Conservation (phyloP, 2,329 filamentous ascomycete species). For the Diaporthe australafricana region DNA sequence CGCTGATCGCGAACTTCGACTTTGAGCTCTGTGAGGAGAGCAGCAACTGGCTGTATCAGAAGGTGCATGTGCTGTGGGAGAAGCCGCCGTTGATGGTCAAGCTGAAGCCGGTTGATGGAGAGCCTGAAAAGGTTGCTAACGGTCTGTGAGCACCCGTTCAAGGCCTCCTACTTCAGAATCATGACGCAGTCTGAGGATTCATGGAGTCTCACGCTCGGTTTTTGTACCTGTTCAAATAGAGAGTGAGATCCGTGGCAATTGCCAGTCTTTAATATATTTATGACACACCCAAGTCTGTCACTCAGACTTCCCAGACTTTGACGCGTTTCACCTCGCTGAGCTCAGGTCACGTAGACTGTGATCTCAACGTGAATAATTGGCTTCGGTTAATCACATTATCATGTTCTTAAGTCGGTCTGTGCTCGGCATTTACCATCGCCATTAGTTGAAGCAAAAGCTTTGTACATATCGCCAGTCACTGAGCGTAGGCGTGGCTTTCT, state of each 20-base stretch:
- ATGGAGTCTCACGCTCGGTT: neutral
- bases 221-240: too few relatives aligned
- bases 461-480: neutral
- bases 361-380: too few relatives aligned
- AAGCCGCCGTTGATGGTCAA: slow-evolving; percentile 51
- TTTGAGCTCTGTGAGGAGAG: slow-evolving; percentile 52
- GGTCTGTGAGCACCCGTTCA: neutral
- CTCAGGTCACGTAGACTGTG: too few relatives aligned
- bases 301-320: neutral
- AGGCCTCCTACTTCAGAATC: neutral
- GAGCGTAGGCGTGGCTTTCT: too few relatives aligned
- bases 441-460: too few relatives aligned
- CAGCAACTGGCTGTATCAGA: slow-evolving; percentile 52
- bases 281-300: too few relatives aligned
- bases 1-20: slow-evolving; percentile 61
- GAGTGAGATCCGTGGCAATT: neutral
- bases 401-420: too few relatives aligned
- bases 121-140: neutral
- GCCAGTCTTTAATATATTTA: neutral
- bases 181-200: too few relatives aligned
- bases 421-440: too few relatives aligned
- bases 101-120: slow-evolving; percentile 44
- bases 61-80: slow-evolving; percentile 53
- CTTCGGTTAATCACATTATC: too few relatives aligned
- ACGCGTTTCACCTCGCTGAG: neutral